A percentile compares a stretch with the other conserved stretches of the same genome.
These are phyloP conservation scores for Mortierella antarctica DNA, from an alignment of 192 early-diverging fungal species.

Conservation along the genomic window DNA sequence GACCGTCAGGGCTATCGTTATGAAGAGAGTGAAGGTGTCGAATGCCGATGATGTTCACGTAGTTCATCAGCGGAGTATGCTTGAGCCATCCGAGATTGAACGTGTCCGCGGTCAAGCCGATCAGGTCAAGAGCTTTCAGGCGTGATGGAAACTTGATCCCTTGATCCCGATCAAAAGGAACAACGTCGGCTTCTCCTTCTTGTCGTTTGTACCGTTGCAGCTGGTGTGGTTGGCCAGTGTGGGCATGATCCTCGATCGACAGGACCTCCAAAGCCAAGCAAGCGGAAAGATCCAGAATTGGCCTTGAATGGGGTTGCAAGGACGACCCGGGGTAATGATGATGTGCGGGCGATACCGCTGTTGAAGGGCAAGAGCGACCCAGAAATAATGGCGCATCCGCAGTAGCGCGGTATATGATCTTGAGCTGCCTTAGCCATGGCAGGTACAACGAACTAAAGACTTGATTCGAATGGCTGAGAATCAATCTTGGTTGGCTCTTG, in stretches of 20 bases:
- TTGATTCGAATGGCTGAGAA: not conserved
- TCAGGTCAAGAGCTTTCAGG: conserved; percentile 3
- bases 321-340: no score
- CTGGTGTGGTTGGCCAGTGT: not conserved
- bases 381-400: not conserved
- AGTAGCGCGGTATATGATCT: conserved; percentile 5
- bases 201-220: not conserved
- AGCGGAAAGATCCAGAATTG: not conserved
- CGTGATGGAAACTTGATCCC: conserved; percentile 6
- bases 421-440: conserved; percentile 9
- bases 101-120: not conserved
- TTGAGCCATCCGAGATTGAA: conserved; percentile 23
- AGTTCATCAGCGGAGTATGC: not conserved
- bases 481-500: not conserved
- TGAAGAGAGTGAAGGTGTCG: not conserved
- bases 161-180: conserved; percentile 5
- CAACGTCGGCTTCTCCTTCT: not conserved
- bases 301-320: not conserved
- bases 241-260: conserved; percentile 18
- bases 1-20: no score
- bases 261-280: conserved; percentile 3
- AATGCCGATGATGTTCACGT: conserved; percentile 9
- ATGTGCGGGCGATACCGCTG: not conserved
- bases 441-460: not conserved
- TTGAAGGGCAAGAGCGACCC: no score